phyloP scores from a whole-genome alignment of 2,329 filamentous ascomycete species.

The Fusarium fracticaudum region DNA sequence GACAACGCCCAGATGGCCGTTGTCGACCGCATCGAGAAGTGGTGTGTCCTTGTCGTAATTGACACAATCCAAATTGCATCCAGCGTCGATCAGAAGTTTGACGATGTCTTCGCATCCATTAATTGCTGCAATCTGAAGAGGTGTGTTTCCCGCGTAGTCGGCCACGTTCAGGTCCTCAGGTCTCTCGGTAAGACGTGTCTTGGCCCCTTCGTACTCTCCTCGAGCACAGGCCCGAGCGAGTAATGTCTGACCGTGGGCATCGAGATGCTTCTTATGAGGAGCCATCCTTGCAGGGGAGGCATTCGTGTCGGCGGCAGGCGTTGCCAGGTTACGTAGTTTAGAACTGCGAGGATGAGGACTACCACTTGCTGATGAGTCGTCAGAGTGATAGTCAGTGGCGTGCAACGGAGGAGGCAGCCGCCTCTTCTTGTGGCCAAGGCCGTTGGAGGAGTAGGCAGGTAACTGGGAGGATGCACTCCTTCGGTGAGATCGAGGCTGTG shows the following conservation, averaged over 20 bases:
- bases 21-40: constrained; percentile 94
- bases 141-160: constrained; percentile 96
- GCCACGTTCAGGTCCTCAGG: constrained; percentile 89
- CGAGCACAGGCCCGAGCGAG: constrained; percentile 90
- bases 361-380: constrained; percentile 70
- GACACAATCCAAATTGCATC: constrained; percentile 83
- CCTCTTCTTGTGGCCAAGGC: constrained; percentile 68
- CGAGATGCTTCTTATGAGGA: constrained; percentile 85
- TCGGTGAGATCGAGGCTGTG: constrained; percentile 66
- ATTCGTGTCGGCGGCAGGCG: constrained; percentile 66
- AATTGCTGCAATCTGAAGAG: constrained; percentile 90
- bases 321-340: constrained; percentile 65
- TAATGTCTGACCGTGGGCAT: constrained; percentile 90
- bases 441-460: constrained; percentile 63
- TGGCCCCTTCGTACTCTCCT: constrained; percentile 83
- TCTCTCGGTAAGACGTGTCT: constrained; percentile 77
- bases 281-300: constrained; percentile 74
- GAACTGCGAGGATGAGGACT: constrained; percentile 68
- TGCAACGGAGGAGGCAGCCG: constrained; percentile 69
- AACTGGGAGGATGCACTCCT: constrained; percentile 73
- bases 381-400: constrained; percentile 72
- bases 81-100: constrained; percentile 82
- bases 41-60: constrained; percentile 91
- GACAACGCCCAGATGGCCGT: constrained; percentile 90
- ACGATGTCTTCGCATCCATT: constrained; percentile 90